phyloP scores from a whole-genome alignment of 805 yeast species.

The Metschnikowia matae region DNA sequence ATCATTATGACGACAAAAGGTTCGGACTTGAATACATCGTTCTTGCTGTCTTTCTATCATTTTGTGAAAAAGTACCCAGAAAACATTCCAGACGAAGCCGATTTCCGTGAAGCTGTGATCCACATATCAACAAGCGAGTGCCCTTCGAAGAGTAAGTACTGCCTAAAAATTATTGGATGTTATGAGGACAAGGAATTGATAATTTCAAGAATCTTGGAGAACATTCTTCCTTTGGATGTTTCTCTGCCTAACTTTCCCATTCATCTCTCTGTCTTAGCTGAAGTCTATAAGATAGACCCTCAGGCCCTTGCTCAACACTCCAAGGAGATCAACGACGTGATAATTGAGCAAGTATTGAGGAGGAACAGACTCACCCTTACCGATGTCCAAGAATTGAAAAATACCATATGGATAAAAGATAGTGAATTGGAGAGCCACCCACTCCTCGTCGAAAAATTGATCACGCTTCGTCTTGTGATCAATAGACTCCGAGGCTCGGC shows the following conservation, averaged over 20 bases:
- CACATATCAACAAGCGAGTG: conserved; percentile 49
- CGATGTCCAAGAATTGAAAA: conserved; percentile 25
- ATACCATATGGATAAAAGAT: conserved; percentile 46
- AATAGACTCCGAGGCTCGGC: conserved; percentile 50
- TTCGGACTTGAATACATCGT: conserved; percentile 6
- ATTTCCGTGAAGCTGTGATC: conserved; percentile 43
- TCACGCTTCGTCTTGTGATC: conserved; percentile 52
- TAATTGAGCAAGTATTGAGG: conserved; percentile 61
- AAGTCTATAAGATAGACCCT: conserved; percentile 50
- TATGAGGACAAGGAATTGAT: conserved; percentile 39
- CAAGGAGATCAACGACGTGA: conserved; percentile 52
- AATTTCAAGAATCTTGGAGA: conserved; percentile 35
- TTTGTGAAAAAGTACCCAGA: conserved; percentile 51
- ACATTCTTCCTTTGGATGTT: conserved; percentile 49
- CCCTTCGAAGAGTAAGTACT: conserved; percentile 60
- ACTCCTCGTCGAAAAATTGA: conserved; percentile 45
- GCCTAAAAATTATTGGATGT: conserved; percentile 55
- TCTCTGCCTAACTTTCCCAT: conserved; percentile 43
- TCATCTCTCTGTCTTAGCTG: conserved; percentile 57
- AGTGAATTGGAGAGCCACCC: conserved; percentile 24
- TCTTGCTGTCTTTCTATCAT: conserved; percentile 56
- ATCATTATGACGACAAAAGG: conserved; percentile 26
- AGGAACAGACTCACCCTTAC: conserved; percentile 36
- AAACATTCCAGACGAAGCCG: conserved; percentile 40
- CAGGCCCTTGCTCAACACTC: conserved; percentile 48